These are phyloP conservation scores for Phyllosticta paracitricarpa DNA, from an alignment of 2,329 filamentous ascomycete species.

Conservation along the genomic window DNA sequence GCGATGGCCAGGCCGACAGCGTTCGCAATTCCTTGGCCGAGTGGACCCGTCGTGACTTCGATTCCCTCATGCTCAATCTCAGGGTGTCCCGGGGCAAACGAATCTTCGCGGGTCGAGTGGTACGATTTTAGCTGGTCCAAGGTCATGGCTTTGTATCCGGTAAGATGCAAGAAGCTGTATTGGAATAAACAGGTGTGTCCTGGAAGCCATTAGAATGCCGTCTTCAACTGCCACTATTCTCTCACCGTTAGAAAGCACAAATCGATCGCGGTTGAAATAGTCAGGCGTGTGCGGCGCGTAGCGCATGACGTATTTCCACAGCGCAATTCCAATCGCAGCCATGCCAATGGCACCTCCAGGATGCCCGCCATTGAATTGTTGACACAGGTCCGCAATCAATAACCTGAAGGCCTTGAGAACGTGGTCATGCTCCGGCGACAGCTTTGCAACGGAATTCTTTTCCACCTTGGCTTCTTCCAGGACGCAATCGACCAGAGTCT, in stretches of 20 bases:
- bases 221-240: background rate
- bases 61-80: constrained; percentile 49
- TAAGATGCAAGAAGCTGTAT: constrained; percentile 44
- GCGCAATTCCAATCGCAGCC: constrained; percentile 50
- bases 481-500: constrained; percentile 17
- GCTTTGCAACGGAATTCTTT: constrained; percentile 10
- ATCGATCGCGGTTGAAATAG: constrained; percentile 54
- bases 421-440: constrained; percentile 33
- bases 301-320: constrained; percentile 54
- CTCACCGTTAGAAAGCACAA: constrained; percentile 50
- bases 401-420: constrained; percentile 52
- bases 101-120: constrained; percentile 37
- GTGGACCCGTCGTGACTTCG: constrained; percentile 50
- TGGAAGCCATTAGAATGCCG: constrained; percentile 11
- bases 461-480: constrained; percentile 19
- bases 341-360: constrained; percentile 53
- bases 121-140: constrained; percentile 49
- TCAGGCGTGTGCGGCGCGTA: constrained; percentile 46
- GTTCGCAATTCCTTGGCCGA: constrained; percentile 52
- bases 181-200: constrained; percentile 47
- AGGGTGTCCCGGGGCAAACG: constrained; percentile 46
- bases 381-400: constrained; percentile 57
- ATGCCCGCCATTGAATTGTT: constrained; percentile 61
- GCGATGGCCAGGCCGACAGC: constrained; percentile 51
- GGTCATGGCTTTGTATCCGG: constrained; percentile 46